Conservation (phyloP, 2,329 filamentous ascomycete species). For the Furcasterigmium furcatum region DNA sequence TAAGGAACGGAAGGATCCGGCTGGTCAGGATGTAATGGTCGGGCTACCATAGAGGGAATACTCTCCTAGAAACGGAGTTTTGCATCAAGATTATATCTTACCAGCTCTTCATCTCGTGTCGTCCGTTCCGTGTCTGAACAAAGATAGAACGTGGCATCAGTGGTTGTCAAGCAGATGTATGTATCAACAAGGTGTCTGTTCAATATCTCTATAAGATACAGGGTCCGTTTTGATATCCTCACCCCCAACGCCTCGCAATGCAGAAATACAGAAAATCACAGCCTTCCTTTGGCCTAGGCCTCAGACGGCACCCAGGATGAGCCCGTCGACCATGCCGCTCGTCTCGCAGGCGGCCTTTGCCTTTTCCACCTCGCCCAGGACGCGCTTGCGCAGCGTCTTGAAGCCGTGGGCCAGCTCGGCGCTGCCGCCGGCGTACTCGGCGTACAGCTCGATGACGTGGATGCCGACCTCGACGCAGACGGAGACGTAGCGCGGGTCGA, state of each 20-base stretch:
- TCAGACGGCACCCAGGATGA: slow-evolving; percentile 47
- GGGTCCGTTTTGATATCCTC: neutral
- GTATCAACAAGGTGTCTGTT: slow-evolving; percentile 1
- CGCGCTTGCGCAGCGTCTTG: slow-evolving; percentile 63
- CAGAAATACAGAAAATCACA: slow-evolving; percentile 18
- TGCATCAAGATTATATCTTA: no score
- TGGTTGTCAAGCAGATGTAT: no score
- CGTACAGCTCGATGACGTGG: slow-evolving; percentile 83
- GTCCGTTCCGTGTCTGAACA: no score
- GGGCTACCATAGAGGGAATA: no score
- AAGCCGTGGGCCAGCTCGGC: slow-evolving; percentile 70
- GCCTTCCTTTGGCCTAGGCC: no score
- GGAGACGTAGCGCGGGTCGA: slow-evolving; percentile 76
- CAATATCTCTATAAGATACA: slow-evolving; percentile 7
- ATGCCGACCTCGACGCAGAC: slow-evolving; percentile 82
- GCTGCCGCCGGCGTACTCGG: slow-evolving; percentile 72
- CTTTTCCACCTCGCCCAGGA: slow-evolving; percentile 75
- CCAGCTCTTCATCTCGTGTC: no score
- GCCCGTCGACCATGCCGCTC: slow-evolving; percentile 78
- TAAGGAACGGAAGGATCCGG: no score
- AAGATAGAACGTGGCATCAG: no score
- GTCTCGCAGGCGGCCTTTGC: slow-evolving; percentile 81
- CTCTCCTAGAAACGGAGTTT: no score
- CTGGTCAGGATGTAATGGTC: no score
- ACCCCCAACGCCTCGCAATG: slow-evolving; percentile 38